These are phyloP conservation scores for Colletotrichum sp. DNA, from an alignment of 2,329 filamentous ascomycete genomes.

Conservation along the genomic window DNA sequence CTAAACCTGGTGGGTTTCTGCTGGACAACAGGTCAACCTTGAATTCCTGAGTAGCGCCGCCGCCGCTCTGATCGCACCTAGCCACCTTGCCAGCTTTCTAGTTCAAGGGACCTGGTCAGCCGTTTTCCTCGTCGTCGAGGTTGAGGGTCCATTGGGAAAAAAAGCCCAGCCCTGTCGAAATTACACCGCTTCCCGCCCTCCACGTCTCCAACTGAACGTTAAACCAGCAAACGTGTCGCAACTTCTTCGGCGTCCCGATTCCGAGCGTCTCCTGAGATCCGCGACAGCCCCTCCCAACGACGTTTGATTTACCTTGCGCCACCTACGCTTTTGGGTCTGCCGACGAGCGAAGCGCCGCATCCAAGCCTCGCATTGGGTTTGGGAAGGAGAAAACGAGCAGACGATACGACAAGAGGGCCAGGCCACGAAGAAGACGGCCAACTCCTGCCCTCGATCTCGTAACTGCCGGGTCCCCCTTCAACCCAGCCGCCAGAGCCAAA, in stretches of 20 bases:
- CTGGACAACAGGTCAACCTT: slow-evolving; percentile 4
- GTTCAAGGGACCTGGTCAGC: background rate
- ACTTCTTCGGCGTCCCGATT: background rate
- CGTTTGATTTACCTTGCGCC: slow-evolving; percentile 15
- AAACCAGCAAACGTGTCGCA: slow-evolving; percentile 11
- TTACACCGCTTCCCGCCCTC: background rate
- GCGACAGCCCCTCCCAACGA: slow-evolving; percentile 7
- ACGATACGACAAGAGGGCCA: background rate
- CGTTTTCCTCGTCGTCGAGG: background rate
- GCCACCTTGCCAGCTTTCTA: background rate
- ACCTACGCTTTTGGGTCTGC: background rate
- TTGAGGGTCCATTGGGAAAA: background rate
- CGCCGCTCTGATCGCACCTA: background rate
- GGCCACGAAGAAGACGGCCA: background rate
- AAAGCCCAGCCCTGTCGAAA: slow-evolving; percentile 5
- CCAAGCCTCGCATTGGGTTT: background rate
- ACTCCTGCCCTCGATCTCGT: background rate
- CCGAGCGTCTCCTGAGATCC: slow-evolving; percentile 21
- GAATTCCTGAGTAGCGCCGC: background rate
- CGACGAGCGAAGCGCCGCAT: background rate
- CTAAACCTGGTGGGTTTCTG: slow-evolving; percentile 14
- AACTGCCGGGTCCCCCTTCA: background rate
- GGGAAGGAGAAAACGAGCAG: background rate
- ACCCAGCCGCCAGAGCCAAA: background rate
- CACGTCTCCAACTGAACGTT: background rate